phyloP scores from a whole-genome alignment of 1,284 basidiomycete species.

The Caloboletus inedulis region DNA sequence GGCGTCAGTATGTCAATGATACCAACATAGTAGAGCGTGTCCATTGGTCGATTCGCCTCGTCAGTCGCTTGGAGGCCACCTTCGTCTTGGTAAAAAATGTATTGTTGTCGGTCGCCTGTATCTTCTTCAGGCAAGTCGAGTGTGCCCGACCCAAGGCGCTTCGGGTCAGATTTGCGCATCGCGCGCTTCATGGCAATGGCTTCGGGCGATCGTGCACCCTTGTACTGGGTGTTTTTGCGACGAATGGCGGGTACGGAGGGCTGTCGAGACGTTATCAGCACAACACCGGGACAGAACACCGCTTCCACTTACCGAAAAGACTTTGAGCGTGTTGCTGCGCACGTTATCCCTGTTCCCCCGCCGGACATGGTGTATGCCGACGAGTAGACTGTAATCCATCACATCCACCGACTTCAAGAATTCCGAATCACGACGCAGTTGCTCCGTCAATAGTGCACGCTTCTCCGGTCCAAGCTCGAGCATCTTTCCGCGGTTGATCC shows the following conservation, averaged over 20 bases:
- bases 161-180: slow-evolving; percentile 80
- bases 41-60: slow-evolving; percentile 71
- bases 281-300: neutral
- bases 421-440: slow-evolving; percentile 83
- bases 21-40: slow-evolving; percentile 91
- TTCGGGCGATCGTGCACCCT: slow-evolving; percentile 60
- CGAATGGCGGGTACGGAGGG: slow-evolving; percentile 59
- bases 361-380: slow-evolving; percentile 91
- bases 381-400: slow-evolving; percentile 96
- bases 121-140: slow-evolving; percentile 70
- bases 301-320: slow-evolving; percentile 75
- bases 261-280: slow-evolving; percentile 35
- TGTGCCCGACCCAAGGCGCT: slow-evolving; percentile 59
- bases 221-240: slow-evolving; percentile 56
- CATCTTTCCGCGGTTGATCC: slow-evolving; percentile 79
- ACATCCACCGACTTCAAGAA: slow-evolving; percentile 82
- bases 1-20: slow-evolving; percentile 95
- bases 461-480: slow-evolving; percentile 95
- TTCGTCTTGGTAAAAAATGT: slow-evolving; percentile 96
- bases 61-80: slow-evolving; percentile 91
- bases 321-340: slow-evolving; percentile 83
- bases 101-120: slow-evolving; percentile 75
- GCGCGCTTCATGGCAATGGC: slow-evolving; percentile 83
- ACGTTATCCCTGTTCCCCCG: slow-evolving; percentile 91
- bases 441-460: slow-evolving; percentile 84